Evolutionary conservation across 805 yeast genomes (phyloP).

Genomic region (Komagataella mondaviorum): DNA sequence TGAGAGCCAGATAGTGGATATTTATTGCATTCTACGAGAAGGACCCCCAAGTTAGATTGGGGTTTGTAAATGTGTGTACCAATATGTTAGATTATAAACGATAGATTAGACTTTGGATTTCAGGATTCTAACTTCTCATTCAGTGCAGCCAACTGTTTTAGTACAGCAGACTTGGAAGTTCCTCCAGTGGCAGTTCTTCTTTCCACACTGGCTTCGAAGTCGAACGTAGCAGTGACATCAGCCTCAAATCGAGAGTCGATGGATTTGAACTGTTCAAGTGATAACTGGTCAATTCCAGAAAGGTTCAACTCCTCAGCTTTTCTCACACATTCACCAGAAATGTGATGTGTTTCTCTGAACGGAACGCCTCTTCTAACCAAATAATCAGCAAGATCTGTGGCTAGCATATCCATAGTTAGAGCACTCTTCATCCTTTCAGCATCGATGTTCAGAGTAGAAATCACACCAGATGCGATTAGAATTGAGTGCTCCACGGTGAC

Average conservation of each 20-base stretch:
- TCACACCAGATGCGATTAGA: slow-evolving; percentile 90
- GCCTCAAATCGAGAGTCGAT: slow-evolving; percentile 72
- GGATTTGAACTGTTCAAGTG: slow-evolving; percentile 60
- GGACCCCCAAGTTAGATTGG: not conserved
- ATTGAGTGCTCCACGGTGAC: slow-evolving; percentile 89
- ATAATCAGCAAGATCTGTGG: slow-evolving; percentile 96
- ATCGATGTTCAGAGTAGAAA: slow-evolving; percentile 71
- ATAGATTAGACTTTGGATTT: too few species aligned
- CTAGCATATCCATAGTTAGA: slow-evolving; percentile 97
- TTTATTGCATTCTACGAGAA: not conserved
- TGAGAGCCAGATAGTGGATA: not conserved
- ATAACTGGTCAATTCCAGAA: slow-evolving; percentile 76
- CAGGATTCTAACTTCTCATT: slow-evolving; percentile 3
- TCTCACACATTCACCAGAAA: slow-evolving; percentile 95
- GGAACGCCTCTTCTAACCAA: slow-evolving; percentile 97
- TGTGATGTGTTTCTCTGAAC: slow-evolving; percentile 97
- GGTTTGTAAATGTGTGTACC: not conserved
- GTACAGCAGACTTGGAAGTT: slow-evolving; percentile 84
- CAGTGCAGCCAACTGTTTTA: slow-evolving; percentile 46
- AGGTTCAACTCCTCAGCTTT: slow-evolving; percentile 67
- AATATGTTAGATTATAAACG: too few species aligned
- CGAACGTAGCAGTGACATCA: slow-evolving; percentile 77
- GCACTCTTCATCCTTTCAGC: slow-evolving; percentile 72
- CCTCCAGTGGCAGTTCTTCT: slow-evolving; percentile 97
- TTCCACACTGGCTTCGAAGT: slow-evolving; percentile 91